These are phyloP conservation scores for Pichia sp. DNA, from an alignment of 1,139 yeast species.

Conservation along the genomic window DNA sequence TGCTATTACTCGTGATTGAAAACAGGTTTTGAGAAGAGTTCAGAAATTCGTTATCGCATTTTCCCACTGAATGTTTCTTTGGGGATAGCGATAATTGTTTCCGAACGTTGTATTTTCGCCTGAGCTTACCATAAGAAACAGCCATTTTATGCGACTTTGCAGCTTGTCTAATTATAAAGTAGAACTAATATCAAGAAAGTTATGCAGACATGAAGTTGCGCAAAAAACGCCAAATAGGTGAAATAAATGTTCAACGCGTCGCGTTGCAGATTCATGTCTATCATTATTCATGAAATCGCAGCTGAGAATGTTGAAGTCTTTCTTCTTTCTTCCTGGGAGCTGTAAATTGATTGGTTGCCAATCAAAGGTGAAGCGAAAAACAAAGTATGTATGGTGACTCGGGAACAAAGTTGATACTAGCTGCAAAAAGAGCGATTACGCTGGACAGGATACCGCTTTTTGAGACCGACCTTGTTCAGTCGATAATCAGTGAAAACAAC, in stretches of 20 bases:
- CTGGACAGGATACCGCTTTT: slow-evolving; percentile 68
- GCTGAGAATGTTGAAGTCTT: too few species aligned
- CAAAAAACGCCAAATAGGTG: background rate
- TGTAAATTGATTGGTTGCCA: too few species aligned
- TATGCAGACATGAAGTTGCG: background rate
- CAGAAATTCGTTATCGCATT: background rate
- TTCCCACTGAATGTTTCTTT: slow-evolving; percentile 1
- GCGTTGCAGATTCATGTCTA: background rate
- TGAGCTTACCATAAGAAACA: slow-evolving; percentile 8
- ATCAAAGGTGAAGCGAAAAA: background rate
- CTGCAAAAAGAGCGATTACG: slow-evolving; percentile 73
- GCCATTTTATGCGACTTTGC: slow-evolving; percentile 2
- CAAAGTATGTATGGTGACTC: slow-evolving; percentile 77
- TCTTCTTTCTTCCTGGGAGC: too few species aligned
- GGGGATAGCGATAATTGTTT: slow-evolving; percentile 5
- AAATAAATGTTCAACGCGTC: slow-evolving; percentile 5
- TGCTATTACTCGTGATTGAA: background rate
- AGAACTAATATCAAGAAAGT: background rate
- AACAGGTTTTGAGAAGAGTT: slow-evolving; percentile 1
- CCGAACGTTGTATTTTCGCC: background rate
- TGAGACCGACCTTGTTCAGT: slow-evolving; percentile 70
- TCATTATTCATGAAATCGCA: background rate
- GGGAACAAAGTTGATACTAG: slow-evolving; percentile 75
- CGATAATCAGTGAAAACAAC: slow-evolving; percentile 53
- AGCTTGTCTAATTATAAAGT: too few species aligned